These are phyloP conservation scores for Boletus tomentosulus DNA, from an alignment of 768 basidiomycete species.

Conservation along the genomic window DNA sequence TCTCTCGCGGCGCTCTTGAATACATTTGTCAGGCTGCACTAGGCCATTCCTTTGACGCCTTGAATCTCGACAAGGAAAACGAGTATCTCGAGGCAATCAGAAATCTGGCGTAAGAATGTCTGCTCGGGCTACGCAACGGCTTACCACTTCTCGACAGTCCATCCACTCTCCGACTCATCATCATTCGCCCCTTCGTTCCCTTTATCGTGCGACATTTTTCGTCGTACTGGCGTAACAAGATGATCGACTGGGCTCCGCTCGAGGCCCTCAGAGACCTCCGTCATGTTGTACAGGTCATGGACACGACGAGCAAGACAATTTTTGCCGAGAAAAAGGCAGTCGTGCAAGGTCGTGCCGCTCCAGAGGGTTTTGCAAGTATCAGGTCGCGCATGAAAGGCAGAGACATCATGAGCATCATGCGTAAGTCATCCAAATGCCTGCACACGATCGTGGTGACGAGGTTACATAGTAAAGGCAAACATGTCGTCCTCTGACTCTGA, in stretches of 20 bases:
- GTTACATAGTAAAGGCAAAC: conserved; percentile 33
- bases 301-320: conserved; percentile 24
- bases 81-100: conserved; percentile 29
- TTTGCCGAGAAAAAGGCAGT: conserved; percentile 29
- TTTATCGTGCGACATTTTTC: conserved; percentile 28
- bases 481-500: conserved; percentile 26
- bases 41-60: conserved; percentile 31
- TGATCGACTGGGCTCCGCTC: conserved; percentile 32
- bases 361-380: conserved; percentile 7
- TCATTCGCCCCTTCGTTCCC: conserved; percentile 32
- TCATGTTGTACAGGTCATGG: conserved; percentile 27
- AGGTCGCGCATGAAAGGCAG: conserved; percentile 19
- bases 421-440: conserved; percentile 21
- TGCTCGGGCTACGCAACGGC: neutral
- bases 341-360: conserved; percentile 10
- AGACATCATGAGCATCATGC: conserved; percentile 40
- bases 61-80: conserved; percentile 23
- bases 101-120: conserved; percentile 27
- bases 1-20: conserved; percentile 33
- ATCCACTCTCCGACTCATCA: conserved; percentile 20
- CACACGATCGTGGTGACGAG: neutral
- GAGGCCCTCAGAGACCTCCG: conserved; percentile 25
- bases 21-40: conserved; percentile 33
- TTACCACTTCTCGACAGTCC: conserved; percentile 17
- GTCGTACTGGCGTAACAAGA: conserved; percentile 28